phyloP scores from a whole-genome alignment of 169 alveolate genomes.

The Babesia ovata region DNA sequence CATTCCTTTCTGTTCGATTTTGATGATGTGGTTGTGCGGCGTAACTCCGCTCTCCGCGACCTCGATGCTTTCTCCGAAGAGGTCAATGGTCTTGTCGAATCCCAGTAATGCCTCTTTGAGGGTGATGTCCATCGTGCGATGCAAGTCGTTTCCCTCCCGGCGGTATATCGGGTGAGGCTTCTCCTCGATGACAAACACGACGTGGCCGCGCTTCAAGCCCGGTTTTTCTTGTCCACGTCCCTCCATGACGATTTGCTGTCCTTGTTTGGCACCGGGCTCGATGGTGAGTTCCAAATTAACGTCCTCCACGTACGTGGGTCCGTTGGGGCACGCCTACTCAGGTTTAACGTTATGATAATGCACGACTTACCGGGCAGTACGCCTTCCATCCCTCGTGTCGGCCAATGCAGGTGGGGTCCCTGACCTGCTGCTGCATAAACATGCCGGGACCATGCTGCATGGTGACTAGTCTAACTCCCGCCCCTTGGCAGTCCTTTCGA shows the following conservation, averaged over 20 bases:
- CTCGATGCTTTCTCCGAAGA: conserved; percentile 75
- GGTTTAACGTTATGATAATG: background rate
- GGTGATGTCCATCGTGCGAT: conserved; percentile 74
- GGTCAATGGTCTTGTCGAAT: conserved; percentile 73
- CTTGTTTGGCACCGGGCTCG: conserved; percentile 66
- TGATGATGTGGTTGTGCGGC: conserved; percentile 77
- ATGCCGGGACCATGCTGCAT: conserved; percentile 85
- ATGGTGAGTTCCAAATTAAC: conserved; percentile 44
- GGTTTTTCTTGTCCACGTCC: conserved; percentile 84
- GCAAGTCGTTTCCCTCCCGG: conserved; percentile 81
- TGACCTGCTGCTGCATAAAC: conserved; percentile 82
- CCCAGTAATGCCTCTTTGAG: conserved; percentile 82
- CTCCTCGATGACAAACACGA: conserved; percentile 73
- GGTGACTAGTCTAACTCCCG: conserved; percentile 76
- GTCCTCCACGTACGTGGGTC: conserved; percentile 67
- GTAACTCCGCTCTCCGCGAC: conserved; percentile 77
- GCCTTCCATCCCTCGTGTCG: conserved; percentile 82
- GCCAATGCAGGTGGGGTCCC: conserved; percentile 82
- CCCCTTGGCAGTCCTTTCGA: conserved; percentile 81
- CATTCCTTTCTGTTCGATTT: conserved; percentile 78
- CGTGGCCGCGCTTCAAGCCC: conserved; percentile 79
- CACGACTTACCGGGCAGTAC: conserved; percentile 65
- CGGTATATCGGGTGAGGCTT: conserved; percentile 68
- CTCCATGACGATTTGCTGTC: conserved; percentile 79
- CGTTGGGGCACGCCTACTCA: conserved; percentile 74